A percentile compares a stretch with the other conserved stretches of the same genome.
Conservation (phyloP, 768 basidiomycete species). For the Dendrothele bispora region DNA sequence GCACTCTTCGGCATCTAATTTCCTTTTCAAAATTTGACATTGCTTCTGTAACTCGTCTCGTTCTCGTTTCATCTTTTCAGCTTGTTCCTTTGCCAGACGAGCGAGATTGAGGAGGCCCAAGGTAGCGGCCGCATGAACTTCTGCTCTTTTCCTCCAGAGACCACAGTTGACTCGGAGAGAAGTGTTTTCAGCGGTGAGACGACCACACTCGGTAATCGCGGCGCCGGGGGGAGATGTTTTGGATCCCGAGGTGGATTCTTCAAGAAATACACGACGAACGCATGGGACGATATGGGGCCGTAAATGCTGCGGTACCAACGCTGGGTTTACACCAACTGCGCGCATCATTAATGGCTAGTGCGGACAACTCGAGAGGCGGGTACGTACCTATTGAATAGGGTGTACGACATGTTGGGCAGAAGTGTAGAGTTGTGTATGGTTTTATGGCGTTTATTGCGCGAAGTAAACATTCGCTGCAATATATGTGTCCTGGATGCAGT, state of each 20-base stretch:
- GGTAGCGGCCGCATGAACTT: constrained; percentile 48
- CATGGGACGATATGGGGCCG: constrained; percentile 57
- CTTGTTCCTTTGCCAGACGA: constrained; percentile 38
- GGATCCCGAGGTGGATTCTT: constrained; percentile 23
- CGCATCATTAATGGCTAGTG: background rate
- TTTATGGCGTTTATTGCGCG: constrained; percentile 47
- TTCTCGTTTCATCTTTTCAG: constrained; percentile 37
- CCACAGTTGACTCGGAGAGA: constrained; percentile 41
- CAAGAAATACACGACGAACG: constrained; percentile 57
- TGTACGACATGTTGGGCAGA: constrained; percentile 58
- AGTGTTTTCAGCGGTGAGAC: constrained; percentile 43
- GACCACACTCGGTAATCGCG: constrained; percentile 33
- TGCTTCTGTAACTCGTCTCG: constrained; percentile 35
- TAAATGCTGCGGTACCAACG: constrained; percentile 54
- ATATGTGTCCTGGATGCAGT: constrained; percentile 60
- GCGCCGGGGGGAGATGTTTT: constrained; percentile 3
- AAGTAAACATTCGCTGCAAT: constrained; percentile 61
- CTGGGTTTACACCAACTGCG: constrained; percentile 47
- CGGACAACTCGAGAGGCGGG: background rate
- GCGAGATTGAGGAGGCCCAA: constrained; percentile 44
- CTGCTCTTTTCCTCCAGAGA: constrained; percentile 50
- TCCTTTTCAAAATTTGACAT: constrained; percentile 28
- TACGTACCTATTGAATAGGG: constrained; percentile 55
- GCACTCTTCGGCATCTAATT: constrained; percentile 26
- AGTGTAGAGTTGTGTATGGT: constrained; percentile 45